phyloP scores from a whole-genome alignment of 164 flowering plant species.

The Chimonanthus salicifolius region DNA sequence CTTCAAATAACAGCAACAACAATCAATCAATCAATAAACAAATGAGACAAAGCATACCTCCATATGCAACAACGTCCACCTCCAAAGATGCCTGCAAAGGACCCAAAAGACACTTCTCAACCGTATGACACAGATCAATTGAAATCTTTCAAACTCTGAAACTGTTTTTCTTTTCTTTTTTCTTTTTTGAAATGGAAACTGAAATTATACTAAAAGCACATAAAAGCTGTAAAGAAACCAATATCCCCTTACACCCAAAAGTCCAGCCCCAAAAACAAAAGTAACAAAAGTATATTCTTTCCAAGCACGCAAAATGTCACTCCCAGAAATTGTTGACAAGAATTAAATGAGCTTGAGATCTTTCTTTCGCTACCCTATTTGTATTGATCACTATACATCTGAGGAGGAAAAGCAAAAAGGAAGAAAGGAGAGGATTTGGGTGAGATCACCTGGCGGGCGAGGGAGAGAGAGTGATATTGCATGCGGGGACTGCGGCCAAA shows the following conservation, averaged over 20 bases:
- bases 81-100: slow-evolving; percentile 58
- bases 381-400: too few relatives aligned
- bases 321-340: too few relatives aligned
- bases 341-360: too few relatives aligned
- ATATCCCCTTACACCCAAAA: too few relatives aligned
- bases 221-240: neutral
- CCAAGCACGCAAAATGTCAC: too few relatives aligned
- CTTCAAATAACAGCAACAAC: neutral
- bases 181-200: neutral
- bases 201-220: neutral
- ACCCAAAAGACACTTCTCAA: neutral
- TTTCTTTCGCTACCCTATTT: too few relatives aligned
- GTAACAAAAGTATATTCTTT: too few relatives aligned
- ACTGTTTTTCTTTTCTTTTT: too few relatives aligned
- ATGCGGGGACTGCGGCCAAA: slow-evolving; percentile 96
- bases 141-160: too few relatives aligned
- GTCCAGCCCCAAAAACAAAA: too few relatives aligned
- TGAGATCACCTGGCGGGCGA: slow-evolving; percentile 62
- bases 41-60: slow-evolving; percentile 42
- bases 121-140: too few relatives aligned
- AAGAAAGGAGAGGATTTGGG: neutral
- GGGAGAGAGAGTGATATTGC: slow-evolving; percentile 96
- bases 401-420: neutral
- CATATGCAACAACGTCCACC: slow-evolving; percentile 92
- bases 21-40: neutral